phyloP scores from a whole-genome alignment of 192 early-diverging fungal genomes.

The Podila clonocystis region DNA sequence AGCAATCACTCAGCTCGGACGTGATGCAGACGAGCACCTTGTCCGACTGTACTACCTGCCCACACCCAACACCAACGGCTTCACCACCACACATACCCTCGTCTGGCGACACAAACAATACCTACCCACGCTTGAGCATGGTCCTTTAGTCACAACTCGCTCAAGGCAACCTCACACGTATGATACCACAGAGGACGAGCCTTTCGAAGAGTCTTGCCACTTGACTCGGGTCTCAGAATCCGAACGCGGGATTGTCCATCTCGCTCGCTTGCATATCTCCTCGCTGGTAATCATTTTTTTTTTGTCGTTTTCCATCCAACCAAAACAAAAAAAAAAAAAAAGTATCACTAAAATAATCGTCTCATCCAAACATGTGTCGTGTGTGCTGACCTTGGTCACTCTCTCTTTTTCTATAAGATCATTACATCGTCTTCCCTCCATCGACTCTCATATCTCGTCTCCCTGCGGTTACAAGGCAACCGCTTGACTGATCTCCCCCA shows the following conservation, averaged over 20 bases:
- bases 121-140: neutral
- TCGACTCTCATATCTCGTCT: slow-evolving; percentile 37
- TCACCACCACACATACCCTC: slow-evolving; percentile 43
- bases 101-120: slow-evolving; percentile 5
- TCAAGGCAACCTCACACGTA: neutral
- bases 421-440: slow-evolving; percentile 35
- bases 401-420: slow-evolving; percentile 10
- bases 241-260: slow-evolving; percentile 37
- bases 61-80: slow-evolving; percentile 39
- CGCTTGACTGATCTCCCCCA: slow-evolving; percentile 29
- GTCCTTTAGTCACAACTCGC: neutral
- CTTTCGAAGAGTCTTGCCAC: slow-evolving; percentile 8
- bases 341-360: neutral
- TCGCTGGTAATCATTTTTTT: slow-evolving; percentile 20
- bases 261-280: slow-evolving; percentile 34
- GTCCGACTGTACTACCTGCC: slow-evolving; percentile 49
- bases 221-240: slow-evolving; percentile 33
- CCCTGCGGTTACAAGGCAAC: slow-evolving; percentile 40
- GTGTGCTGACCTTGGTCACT: neutral
- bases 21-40: slow-evolving; percentile 27
- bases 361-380: too few species aligned
- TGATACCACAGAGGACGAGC: neutral
- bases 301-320: neutral
- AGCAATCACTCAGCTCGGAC: slow-evolving; percentile 25
- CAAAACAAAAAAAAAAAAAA: too few species aligned